Evolutionary conservation across 2,329 filamentous ascomycete genomes (phyloP), one percentile per base, ranked within the genome.

Genomic region (Tolypocladium amazonense): DNA sequence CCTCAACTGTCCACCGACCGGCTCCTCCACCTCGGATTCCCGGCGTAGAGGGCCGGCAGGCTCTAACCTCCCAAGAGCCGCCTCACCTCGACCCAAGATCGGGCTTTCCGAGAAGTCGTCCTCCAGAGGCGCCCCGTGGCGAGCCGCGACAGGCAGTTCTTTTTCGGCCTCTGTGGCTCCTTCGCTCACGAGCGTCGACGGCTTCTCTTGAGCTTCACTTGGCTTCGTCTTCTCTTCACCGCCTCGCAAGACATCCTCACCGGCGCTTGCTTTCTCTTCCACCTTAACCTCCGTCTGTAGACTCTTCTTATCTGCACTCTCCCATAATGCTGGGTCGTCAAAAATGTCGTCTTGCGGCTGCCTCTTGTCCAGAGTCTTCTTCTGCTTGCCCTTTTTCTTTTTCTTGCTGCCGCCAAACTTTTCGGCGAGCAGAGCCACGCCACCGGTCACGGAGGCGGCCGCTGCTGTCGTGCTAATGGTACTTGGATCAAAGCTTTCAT

Each of bases 311-410:
- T 79, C 74, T 15, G 72, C 71, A 30, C 73, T 74, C 65, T 80
- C 75, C 76, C 76, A 77, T 33, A 78, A 66, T 20, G 72, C 69
- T 57, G 75, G 69, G 63, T 79, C 75, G 62, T 80, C 75, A 66
- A 79, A 77, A 37, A 77, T 65, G 63, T 79, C 76, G 53, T 74
- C 72, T 56, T 67, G 67, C 15, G 71, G 60, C 41, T 70, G 66
- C 62, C 73, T 70, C 62, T 75, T 75, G 63, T 79, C 77, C 61
- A 74, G 67, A 55, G 68, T 68, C 68, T 73, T 73, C 62, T 73
- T 72, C 56, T 75, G 57, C 58, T 63, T 66, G 33, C 60, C 63
- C 59, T 63, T 66, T 41, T 61, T 65, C 53, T 63, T 66, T 57
- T 66, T 67, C 58, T 65, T 65, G 18, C 63, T 58, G 37, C 68